Percentiles rank a stretch among this genome's conserved stretches.
phyloP scores from a whole-genome alignment of 2,329 filamentous ascomycete genomes.

The Ophioceras dolichostomum region DNA sequence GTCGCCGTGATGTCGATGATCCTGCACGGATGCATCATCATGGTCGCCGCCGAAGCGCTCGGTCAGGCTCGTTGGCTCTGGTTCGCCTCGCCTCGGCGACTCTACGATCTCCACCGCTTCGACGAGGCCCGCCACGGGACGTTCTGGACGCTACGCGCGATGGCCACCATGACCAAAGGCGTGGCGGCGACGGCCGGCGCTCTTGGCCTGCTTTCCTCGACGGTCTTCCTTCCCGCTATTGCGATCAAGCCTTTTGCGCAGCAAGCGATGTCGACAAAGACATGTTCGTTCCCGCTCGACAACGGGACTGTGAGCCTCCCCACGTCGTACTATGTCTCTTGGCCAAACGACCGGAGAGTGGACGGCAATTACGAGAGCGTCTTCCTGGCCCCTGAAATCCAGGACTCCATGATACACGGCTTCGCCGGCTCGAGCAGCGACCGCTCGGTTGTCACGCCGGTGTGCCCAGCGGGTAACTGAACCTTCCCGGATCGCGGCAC shows the following conservation, averaged over 20 bases:
- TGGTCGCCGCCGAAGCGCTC: background rate
- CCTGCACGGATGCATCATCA: background rate
- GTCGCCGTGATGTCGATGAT: background rate
- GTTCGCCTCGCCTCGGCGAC: background rate
- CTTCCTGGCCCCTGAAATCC: background rate
- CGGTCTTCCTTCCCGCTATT: background rate
- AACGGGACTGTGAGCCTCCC: background rate
- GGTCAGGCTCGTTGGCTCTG: background rate
- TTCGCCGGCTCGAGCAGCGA: background rate
- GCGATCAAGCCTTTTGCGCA: background rate
- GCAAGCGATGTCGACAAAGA: background rate
- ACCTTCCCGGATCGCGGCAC: conserved; percentile 1
- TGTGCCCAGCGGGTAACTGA: background rate
- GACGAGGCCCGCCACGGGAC: too few relatives aligned
- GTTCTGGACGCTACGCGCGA: too few relatives aligned
- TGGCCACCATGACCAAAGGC: background rate
- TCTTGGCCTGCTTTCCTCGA: background rate
- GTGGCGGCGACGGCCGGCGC: background rate
- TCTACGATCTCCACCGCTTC: too few relatives aligned
- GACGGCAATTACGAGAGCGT: background rate
- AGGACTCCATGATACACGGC: background rate
- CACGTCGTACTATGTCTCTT: background rate
- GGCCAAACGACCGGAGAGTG: background rate
- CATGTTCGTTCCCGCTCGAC: background rate
- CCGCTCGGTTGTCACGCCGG: background rate